These are phyloP conservation scores for Nitzschia sp. DNA, from an alignment of 108 stramenopile genomes.

Conservation along the genomic window DNA sequence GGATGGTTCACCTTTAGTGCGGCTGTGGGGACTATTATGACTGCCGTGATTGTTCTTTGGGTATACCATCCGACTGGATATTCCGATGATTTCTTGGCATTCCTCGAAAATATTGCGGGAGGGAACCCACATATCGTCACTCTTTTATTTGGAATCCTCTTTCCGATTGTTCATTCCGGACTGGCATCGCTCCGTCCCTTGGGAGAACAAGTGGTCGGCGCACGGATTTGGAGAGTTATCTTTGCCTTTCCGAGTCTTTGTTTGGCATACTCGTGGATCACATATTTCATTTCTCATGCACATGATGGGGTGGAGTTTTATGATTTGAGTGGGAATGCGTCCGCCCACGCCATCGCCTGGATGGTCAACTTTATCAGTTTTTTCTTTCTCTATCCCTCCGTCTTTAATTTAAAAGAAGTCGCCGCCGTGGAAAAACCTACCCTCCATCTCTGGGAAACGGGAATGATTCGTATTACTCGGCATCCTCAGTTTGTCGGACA, in stretches of 20 bases:
- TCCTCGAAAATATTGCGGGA: slow-evolving; percentile 40
- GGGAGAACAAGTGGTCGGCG: slow-evolving; percentile 90
- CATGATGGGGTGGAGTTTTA: slow-evolving; percentile 92
- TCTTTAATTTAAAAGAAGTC: slow-evolving; percentile 95
- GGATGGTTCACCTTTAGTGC: slow-evolving; percentile 80
- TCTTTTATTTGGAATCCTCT: slow-evolving; percentile 71
- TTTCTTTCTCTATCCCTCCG: slow-evolving; percentile 92
- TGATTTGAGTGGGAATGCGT: slow-evolving; percentile 61
- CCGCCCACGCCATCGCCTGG: slow-evolving; percentile 66
- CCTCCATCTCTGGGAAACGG: slow-evolving; percentile 94
- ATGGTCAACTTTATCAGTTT: slow-evolving; percentile 82
- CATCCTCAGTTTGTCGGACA: slow-evolving; percentile 97
- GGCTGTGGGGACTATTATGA: slow-evolving; percentile 70
- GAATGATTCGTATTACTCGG: slow-evolving; percentile 93
- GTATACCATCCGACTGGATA: slow-evolving; percentile 61
- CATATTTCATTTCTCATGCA: slow-evolving; percentile 92
- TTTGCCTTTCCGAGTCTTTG: slow-evolving; percentile 91
- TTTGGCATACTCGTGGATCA: slow-evolving; percentile 89
- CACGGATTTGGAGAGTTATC: slow-evolving; percentile 89
- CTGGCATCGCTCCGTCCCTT: slow-evolving; percentile 90
- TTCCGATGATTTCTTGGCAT: slow-evolving; percentile 80
- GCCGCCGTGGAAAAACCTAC: slow-evolving; percentile 83
- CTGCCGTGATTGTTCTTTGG: slow-evolving; percentile 76
- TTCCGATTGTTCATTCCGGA: slow-evolving; percentile 92
- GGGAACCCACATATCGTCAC: slow-evolving; percentile 58